Base-by-base conservation (phyloP, 2,329 filamentous ascomycete species). In the Curvularia sp. region DNA sequence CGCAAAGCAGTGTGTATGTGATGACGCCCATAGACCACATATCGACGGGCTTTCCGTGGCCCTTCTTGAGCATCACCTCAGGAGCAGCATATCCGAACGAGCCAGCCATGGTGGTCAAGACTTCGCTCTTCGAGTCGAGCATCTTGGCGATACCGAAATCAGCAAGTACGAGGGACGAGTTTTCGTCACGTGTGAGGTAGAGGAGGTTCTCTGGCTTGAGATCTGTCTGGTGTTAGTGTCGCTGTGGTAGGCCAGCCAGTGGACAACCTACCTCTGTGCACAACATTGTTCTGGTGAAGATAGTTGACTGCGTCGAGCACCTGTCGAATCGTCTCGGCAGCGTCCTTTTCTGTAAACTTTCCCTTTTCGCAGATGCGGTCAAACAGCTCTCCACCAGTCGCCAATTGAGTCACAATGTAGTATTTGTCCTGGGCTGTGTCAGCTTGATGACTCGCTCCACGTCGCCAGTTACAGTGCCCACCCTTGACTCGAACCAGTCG, bases 21-120 rank as follows among this genome's bases (percentile, higher is more conserved):
- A 99, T 99, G 72, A 99, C 95, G 62, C 95, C 95, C 80, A 99
- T 86, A 3, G 95, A 98, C 95, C 95, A 99, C 92, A 99, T 97
- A 76, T 99, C 95, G 32, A 98, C 95, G 4, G 95, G 92, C 80
- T 98, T 99, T 76, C 95, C 95, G 77, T 99, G 96, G 19, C 95
- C 95, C 74, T 92, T 89, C 83, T 97, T 97, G 65, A 97, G 84
- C 95, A 99, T 99, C 59, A 99, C 93, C 78, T 99, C 95, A 8
- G 95, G 95, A 1, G 95, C 95, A 19, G 95, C 95, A 73, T 99
- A 99, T 53, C 95, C 95, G 74, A 99, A 98, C 0, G 95, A 98
- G 42, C 95, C 95, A 42, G 95, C 95, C 95, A 99, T 99, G 50
- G 93, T 98, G 67, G 93, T 98, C 63, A 99, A 86, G 43, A 97